A percentile compares a stretch with the other conserved stretches of the same genome.
These are phyloP conservation scores for Paraurostyla sp. DNA, from an alignment of 73 alveolate species.

Conservation along the genomic window DNA sequence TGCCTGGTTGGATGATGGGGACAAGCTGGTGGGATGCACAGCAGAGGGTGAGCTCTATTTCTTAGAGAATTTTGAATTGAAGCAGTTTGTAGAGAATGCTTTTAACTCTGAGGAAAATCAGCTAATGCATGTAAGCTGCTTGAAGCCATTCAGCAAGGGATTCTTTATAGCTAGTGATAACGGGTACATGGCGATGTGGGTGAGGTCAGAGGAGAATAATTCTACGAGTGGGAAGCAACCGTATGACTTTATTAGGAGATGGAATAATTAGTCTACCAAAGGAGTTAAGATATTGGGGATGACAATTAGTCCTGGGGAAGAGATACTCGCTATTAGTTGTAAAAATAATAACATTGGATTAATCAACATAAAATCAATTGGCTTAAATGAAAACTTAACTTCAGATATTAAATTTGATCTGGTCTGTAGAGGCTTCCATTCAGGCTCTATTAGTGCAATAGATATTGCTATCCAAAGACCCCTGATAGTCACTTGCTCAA, in stretches of 20 bases:
- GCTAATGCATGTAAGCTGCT: constrained; percentile 36
- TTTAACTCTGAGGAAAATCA: constrained; percentile 69
- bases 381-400: constrained; percentile 75
- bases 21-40: constrained; percentile 81
- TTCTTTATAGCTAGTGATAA: constrained; percentile 86
- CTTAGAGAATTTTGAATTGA: constrained; percentile 80
- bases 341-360: constrained; percentile 95
- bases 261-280: constrained; percentile 71
- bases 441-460: constrained; percentile 92
- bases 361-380: constrained; percentile 71
- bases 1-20: constrained; percentile 90
- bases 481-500: constrained; percentile 92
- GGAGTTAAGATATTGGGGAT: constrained; percentile 77
- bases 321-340: constrained; percentile 90
- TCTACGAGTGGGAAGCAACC: constrained; percentile 65
- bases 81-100: constrained; percentile 79
- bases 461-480: constrained; percentile 99
- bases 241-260: constrained; percentile 77
- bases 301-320: constrained; percentile 91
- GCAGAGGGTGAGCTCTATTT: constrained; percentile 87
- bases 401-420: constrained; percentile 95
- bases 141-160: constrained; percentile 79
- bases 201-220: constrained; percentile 83
- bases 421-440: constrained; percentile 98
- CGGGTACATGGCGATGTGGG: constrained; percentile 91